phyloP scores from a whole-genome alignment of 192 early-diverging fungal genomes.

The Dissophora globulifera region DNA sequence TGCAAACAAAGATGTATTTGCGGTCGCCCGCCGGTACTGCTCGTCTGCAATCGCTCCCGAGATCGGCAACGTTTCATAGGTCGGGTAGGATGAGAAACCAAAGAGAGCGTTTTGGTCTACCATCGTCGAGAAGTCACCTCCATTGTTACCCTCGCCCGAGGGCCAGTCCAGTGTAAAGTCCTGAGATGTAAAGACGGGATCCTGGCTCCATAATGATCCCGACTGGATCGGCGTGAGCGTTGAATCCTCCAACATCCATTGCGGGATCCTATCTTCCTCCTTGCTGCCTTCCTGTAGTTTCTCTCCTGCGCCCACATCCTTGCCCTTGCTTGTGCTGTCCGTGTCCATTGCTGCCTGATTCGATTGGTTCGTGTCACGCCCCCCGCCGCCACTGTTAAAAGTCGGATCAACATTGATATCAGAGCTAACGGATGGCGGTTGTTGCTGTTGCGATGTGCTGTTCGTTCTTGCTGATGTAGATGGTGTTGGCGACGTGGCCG shows the following conservation, averaged over 20 bases:
- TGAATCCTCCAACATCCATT: conserved; percentile 38
- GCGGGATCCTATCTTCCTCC: conserved; percentile 17
- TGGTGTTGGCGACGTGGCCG: not conserved
- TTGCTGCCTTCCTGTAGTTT: not conserved
- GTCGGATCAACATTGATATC: not conserved
- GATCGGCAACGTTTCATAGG: conserved; percentile 29
- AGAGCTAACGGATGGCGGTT: too few species aligned
- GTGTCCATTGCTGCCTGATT: not conserved
- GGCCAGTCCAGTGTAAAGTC: conserved; percentile 14
- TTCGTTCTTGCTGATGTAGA: too few species aligned
- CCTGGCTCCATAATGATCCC: too few species aligned
- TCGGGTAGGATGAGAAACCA: conserved; percentile 45
- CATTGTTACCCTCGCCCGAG: not conserved
- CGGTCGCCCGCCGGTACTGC: conserved; percentile 1
- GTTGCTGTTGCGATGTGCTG: too few species aligned
- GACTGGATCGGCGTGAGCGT: conserved; percentile 10
- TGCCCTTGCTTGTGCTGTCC: not conserved
- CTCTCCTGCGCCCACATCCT: too few species aligned
- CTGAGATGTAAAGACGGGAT: not conserved
- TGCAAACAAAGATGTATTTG: not conserved
- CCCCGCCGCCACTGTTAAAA: too few species aligned
- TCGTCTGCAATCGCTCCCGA: conserved; percentile 29
- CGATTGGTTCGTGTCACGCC: not conserved
- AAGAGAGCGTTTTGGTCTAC: conserved; percentile 36
- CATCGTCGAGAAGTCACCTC: conserved; percentile 12